phyloP scores from a whole-genome alignment of 208 protist genomes.

The Trypanosomatidae sp. region DNA sequence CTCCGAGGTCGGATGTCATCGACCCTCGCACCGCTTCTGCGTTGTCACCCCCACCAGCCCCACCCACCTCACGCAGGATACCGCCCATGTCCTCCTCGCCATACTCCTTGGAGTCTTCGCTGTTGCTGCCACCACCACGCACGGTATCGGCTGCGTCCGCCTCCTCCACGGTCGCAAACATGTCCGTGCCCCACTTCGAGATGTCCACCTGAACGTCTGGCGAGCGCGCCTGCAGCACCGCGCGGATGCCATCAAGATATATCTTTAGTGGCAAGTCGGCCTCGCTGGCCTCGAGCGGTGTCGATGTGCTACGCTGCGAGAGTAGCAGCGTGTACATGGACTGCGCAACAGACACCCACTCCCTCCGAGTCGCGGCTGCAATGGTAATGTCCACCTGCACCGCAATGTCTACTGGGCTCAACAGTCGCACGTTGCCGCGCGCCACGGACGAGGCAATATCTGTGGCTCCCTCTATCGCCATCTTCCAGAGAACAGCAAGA shows the following conservation, averaged over 20 bases:
- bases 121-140: slow-evolving; percentile 21
- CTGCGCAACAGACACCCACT: slow-evolving; percentile 36
- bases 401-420: slow-evolving; percentile 29
- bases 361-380: slow-evolving; percentile 22
- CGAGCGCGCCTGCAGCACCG: slow-evolving; percentile 21
- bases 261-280: neutral
- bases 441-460: neutral
- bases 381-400: slow-evolving; percentile 41
- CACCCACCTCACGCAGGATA: slow-evolving; percentile 15
- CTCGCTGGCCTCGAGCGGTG: neutral
- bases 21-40: neutral
- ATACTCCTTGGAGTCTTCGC: slow-evolving; percentile 20
- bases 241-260: slow-evolving; percentile 12
- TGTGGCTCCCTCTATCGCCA: slow-evolving; percentile 7
- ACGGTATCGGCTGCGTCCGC: slow-evolving; percentile 6
- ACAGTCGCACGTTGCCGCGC: neutral
- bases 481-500: slow-evolving; percentile 16
- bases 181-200: slow-evolving; percentile 8
- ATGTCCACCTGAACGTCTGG: slow-evolving; percentile 19
- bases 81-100: slow-evolving; percentile 9
- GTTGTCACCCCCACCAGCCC: neutral
- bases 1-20: neutral
- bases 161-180: slow-evolving; percentile 4
- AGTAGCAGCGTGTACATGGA: slow-evolving; percentile 14
- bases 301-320: neutral